Percentiles rank a stretch among this genome's conserved stretches.
phyloP scores from a whole-genome alignment of 2,329 filamentous ascomycete genomes.

The Byssothecium circinans region DNA sequence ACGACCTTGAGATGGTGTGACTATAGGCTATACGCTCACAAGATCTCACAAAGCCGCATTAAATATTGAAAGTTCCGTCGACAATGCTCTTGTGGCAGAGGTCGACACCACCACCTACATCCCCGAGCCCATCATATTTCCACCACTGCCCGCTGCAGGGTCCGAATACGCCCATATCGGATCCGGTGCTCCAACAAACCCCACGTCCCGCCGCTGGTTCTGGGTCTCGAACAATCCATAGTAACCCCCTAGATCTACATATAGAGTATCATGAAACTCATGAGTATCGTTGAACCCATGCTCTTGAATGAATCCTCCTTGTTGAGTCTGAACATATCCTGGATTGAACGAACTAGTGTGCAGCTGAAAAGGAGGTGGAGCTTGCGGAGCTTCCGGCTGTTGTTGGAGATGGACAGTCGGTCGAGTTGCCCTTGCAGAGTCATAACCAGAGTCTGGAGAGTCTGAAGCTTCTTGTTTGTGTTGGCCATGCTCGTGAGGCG shows the following conservation, averaged over 20 bases:
- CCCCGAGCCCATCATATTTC: conserved; percentile 1
- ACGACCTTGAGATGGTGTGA: too few species aligned
- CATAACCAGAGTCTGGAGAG: conserved; percentile 27
- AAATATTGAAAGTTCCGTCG: neutral
- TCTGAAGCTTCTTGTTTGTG: conserved; percentile 4
- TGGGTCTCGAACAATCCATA: conserved; percentile 10
- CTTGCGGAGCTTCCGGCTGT: neutral
- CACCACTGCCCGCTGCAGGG: neutral
- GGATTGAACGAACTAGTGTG: neutral
- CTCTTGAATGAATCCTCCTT: neutral
- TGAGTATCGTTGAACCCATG: neutral
- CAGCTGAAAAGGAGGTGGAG: neutral
- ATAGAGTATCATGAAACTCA: conserved; percentile 1
- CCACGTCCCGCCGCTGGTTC: neutral
- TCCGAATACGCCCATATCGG: conserved; percentile 7
- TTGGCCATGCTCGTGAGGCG: neutral
- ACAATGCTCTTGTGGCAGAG: neutral
- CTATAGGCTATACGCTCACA: too few species aligned
- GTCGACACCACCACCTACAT: neutral
- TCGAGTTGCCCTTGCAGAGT: conserved; percentile 3
- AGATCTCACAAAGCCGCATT: too few species aligned
- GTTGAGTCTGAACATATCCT: neutral
- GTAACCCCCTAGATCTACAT: conserved; percentile 13
- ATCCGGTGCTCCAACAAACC: conserved; percentile 3
- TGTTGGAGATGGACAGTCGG: neutral